Evolutionary conservation across 495 filamentous ascomycete genomes (phyloP), one percentile per base, ranked within the genome.

Genomic region (Melanomma pulvis-pyrius): DNA sequence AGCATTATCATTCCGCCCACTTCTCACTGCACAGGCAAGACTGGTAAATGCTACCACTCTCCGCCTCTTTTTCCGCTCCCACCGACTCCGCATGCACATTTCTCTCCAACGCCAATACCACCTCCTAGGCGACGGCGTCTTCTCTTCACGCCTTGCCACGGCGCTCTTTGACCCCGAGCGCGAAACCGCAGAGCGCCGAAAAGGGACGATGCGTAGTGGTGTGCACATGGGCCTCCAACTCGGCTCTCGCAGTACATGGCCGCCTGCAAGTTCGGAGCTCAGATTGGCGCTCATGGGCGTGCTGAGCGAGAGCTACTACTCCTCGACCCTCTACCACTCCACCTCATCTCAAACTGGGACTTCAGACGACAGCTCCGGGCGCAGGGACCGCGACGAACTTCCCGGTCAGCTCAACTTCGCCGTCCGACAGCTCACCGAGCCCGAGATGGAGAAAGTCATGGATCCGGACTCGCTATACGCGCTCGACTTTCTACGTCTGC

Each of bases 231-330:
- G 94, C 1, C 80, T 97, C 39, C 87, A 90, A 11, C 76, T 97
- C 1, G 90, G 88, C 8, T 86, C 81, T 19, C 83, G 91, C 61
- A 85, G 90, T 50, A 90, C 82, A 26, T 97, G 93, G 94, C 93
- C 93, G 25, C 93, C 94, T 8, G 92, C 92, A 32, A 94, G 90
- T 74, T 96, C 92, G 5, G 94, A 98, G 71, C 79, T 98, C 29
- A 86, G 92, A 0, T 81, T 97, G 1, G 91, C 91, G 15, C 80
- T 98, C 41, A 96, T 92, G 82, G 93, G 92, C 0, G 82, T 97
- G 13, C 80, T 98, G 13, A 84, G 84, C 1, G 93, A 97, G 63
- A 89, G 86, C 63, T 91, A 91, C 63, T 71, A 78, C 73, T 64
- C 75, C 11, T 70, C 70, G 6, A 28, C 51, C 2, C 70, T 71